Conservation (phyloP, 169 alveolate species). For the Eimeria nieschulzi region DNA sequence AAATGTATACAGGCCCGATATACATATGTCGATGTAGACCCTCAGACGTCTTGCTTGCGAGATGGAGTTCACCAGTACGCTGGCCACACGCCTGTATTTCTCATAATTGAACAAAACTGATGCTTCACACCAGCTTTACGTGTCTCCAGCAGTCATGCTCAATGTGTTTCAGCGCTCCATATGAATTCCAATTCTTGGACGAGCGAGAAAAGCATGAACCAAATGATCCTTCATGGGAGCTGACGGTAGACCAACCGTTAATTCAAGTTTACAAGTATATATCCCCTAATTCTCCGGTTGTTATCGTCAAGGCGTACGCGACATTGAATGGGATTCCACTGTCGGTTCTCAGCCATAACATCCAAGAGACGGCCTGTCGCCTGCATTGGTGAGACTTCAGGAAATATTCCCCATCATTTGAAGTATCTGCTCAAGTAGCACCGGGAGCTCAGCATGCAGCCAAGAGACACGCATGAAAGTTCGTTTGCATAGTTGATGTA, state of each 20-base stretch:
- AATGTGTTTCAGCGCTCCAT: slow-evolving; percentile 32
- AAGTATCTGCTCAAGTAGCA: neutral
- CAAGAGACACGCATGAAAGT: neutral
- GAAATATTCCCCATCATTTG: neutral
- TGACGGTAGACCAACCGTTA: neutral
- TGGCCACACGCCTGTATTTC: neutral
- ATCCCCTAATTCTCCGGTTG: slow-evolving; percentile 45
- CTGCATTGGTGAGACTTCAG: slow-evolving; percentile 30
- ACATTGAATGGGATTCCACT: slow-evolving; percentile 54
- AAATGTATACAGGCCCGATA: neutral
- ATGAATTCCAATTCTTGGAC: slow-evolving; percentile 55
- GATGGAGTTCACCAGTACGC: neutral
- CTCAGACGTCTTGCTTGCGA: neutral
- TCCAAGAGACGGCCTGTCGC: slow-evolving; percentile 29
- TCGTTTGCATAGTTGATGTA: neutral
- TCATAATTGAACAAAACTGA: too few species aligned
- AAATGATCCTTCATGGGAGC: slow-evolving; percentile 47
- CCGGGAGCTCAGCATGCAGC: neutral
- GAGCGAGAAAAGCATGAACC: slow-evolving; percentile 49
- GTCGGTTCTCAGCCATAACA: slow-evolving; percentile 42
- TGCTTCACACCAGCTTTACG: neutral
- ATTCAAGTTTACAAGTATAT: slow-evolving; percentile 56
- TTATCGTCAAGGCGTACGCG: slow-evolving; percentile 71
- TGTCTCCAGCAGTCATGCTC: neutral
- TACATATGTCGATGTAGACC: neutral